Base-by-base conservation (phyloP, 1,284 basidiomycete species). In the Tremellales sp. region DNA sequence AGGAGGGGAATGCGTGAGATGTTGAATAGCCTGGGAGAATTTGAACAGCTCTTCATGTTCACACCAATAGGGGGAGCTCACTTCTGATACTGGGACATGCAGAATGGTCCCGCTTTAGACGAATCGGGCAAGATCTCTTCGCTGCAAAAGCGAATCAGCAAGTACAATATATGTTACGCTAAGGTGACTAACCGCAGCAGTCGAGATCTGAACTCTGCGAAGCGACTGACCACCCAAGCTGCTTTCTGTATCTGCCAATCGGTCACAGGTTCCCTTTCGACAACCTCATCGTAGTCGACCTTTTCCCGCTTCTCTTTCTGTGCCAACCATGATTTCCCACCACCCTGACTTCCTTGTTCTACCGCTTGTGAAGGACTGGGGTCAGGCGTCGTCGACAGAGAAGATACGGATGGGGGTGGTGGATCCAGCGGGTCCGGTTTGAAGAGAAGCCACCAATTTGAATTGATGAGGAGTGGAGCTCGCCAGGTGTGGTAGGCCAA, bases 381-480 rank as follows among this genome's bases (percentile, higher is more conserved):
- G 31, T 62, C 48, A 4, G 65, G 56, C 9, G 50, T 38, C 37
- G 27, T 39, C 21, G 8, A 8, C 16, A 9, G 34, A 36, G 18
- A 26, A 9, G 37, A 6, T 9, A 24, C 9, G 9, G 56, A 57
- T 27, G 68, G 64, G 6, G 49, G 60, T 9, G 39, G 24, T 1
- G 78, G 76, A 44, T 78, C 74, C 48, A 61, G 65, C 13, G 71
- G 59, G 64, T 81, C 79, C 36, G 76, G 69, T 29, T 72, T 70
- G 66, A 93, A 87, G n/a, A 89, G 78, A 36, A 97, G 77, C 93
- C 93, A 97, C 93, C 93, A 97, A 66, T 97, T 97, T 8, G 91
- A 94, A 73, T 97, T 88, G 63, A 98, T 74, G 48, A 90, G 77
- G 26, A 97, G 76, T 0, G 94, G 90, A 1, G 82, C 81, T 37